Percentiles rank a stretch among this genome's conserved stretches.
Evolutionary conservation across 352 stramenopile genomes (phyloP).

Genomic region (Plasmopara muralis): DNA sequence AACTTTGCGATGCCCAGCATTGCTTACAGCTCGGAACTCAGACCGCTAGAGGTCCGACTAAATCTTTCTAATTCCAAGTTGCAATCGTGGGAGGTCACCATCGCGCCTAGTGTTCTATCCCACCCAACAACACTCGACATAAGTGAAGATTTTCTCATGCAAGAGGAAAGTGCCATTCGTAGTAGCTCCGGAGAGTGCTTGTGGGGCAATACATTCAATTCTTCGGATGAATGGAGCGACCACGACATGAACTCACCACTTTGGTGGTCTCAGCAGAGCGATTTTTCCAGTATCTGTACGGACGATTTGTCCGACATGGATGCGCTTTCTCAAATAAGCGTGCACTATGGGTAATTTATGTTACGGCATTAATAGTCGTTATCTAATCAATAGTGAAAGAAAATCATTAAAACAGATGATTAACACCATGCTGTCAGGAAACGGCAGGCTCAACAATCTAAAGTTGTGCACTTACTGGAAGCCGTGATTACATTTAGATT

Average conservation of each 20-base stretch:
- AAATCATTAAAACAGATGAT: neutral
- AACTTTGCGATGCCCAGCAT: slow-evolving; percentile 26
- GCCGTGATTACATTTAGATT: no score
- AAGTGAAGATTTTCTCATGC: slow-evolving; percentile 2
- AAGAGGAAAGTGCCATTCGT: slow-evolving; percentile 1
- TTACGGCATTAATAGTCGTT: neutral
- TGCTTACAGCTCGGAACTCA: slow-evolving; percentile 33
- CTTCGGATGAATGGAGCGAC: slow-evolving; percentile 15
- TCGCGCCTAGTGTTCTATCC: slow-evolving; percentile 28
- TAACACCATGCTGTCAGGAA: no score
- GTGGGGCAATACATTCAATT: slow-evolving; percentile 8
- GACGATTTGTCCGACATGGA: slow-evolving; percentile 57
- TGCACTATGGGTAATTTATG: slow-evolving; percentile 19
- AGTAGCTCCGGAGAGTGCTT: slow-evolving; percentile 1
- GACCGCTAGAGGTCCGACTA: slow-evolving; percentile 48
- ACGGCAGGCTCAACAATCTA: no score
- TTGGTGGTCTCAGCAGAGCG: slow-evolving; percentile 31
- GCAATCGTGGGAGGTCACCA: slow-evolving; percentile 29
- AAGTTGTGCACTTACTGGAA: no score
- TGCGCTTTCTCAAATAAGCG: slow-evolving; percentile 39
- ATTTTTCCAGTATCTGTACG: slow-evolving; percentile 43
- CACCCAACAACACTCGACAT: slow-evolving; percentile 11
- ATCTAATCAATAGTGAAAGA: neutral
- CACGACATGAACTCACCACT: slow-evolving; percentile 23
- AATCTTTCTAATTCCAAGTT: slow-evolving; percentile 23